These are phyloP conservation scores for Colletotrichum sp. DNA, from an alignment of 2,329 filamentous ascomycete genomes.

Conservation along the genomic window DNA sequence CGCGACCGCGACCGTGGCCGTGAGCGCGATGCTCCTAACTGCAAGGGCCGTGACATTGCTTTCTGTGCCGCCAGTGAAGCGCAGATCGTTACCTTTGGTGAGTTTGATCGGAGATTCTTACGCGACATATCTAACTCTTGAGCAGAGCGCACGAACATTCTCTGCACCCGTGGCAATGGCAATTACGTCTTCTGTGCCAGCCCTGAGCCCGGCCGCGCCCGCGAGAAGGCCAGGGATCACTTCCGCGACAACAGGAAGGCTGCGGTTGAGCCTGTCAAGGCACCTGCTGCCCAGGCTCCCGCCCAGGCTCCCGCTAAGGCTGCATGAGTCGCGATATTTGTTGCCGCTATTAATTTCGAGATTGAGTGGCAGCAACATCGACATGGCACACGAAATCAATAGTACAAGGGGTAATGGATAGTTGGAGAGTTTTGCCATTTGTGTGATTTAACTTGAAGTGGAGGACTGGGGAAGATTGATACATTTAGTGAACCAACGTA, in stretches of 20 bases:
- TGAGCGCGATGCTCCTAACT: neutral
- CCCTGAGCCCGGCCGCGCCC: constrained; percentile 1
- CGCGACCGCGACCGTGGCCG: neutral
- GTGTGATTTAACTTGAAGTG: neutral
- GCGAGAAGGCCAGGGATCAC: constrained; percentile 12
- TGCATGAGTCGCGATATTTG: neutral
- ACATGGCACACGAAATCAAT: neutral
- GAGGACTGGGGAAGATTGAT: neutral
- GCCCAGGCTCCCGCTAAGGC: neutral
- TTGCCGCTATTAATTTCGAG: neutral
- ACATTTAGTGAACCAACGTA: neutral
- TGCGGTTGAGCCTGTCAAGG: neutral
- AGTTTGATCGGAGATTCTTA: neutral
- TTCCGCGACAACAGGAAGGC: neutral
- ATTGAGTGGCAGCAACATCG: neutral
- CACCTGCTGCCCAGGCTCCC: neutral
- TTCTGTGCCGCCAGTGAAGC: constrained; percentile 8
- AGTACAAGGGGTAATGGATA: neutral
- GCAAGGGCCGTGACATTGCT: constrained; percentile 4
- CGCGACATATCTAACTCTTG: neutral
- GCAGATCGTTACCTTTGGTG: constrained; percentile 9
- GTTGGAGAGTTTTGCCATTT: neutral
- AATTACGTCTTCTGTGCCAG: constrained; percentile 17
- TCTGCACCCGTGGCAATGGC: neutral
- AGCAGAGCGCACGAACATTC: neutral